phyloP scores from a whole-genome alignment of 805 yeast genomes.

The Candida taoyuanica region DNA sequence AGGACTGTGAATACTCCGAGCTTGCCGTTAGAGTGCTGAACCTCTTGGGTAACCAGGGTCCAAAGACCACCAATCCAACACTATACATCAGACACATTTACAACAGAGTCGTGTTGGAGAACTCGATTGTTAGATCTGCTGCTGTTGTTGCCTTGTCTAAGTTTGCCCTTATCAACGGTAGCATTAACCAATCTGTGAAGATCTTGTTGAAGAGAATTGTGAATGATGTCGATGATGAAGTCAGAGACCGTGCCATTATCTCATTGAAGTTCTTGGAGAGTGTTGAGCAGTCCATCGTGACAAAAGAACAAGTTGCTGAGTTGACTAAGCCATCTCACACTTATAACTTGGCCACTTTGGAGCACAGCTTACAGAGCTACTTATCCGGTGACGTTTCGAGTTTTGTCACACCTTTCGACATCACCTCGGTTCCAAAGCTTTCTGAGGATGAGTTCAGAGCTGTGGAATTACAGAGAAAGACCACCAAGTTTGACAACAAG shows the following conservation, averaged over 20 bases:
- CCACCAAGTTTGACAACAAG: conserved; percentile 30
- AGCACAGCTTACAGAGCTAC: conserved; percentile 69
- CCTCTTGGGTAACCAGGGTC: conserved; percentile 92
- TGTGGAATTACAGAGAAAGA: conserved; percentile 52
- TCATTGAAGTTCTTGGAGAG: conserved; percentile 61
- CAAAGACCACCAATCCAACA: conserved; percentile 78
- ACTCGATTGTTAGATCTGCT: conserved; percentile 91
- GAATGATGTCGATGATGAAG: conserved; percentile 91
- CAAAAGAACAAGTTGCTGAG: conserved; percentile 34
- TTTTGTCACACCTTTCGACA: conserved; percentile 61
- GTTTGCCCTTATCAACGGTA: conserved; percentile 73
- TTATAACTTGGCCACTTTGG: conserved; percentile 74
- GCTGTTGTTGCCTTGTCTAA: conserved; percentile 91
- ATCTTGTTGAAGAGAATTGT: conserved; percentile 78
- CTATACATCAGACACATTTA: conserved; percentile 92
- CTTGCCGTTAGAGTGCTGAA: conserved; percentile 90
- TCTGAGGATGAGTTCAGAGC: conserved; percentile 67
- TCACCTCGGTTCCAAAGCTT: conserved; percentile 58
- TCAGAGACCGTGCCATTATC: conserved; percentile 93
- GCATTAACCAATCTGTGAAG: conserved; percentile 62
- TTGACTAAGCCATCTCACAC: conserved; percentile 64
- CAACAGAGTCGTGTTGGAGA: conserved; percentile 94
- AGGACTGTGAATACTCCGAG: conserved; percentile 96
- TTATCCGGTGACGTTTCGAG: conserved; percentile 42
- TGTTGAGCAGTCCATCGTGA: conserved; percentile 30